A percentile compares a stretch with the other conserved stretches of the same genome.
Conservation (phyloP, 2,329 filamentous ascomycete species). For the Pseudocercospora pini-densiflorae region DNA sequence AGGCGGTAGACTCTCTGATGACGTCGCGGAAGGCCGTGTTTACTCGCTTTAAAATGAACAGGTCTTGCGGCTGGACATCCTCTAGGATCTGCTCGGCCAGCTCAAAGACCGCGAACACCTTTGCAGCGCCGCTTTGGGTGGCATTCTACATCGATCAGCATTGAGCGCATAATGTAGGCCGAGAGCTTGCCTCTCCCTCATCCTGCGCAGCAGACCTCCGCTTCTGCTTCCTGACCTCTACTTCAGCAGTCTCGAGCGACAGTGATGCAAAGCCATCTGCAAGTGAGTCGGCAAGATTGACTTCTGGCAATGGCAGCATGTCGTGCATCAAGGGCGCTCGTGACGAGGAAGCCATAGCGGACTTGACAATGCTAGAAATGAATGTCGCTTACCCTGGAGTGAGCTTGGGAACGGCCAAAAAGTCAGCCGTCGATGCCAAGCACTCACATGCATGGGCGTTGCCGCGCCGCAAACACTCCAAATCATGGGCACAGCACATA, state of each 20-base stretch:
- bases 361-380: neutral
- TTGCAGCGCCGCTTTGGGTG: neutral
- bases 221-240: neutral
- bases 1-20: neutral
- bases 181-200: neutral
- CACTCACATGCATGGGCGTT: no score
- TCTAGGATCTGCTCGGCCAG: neutral
- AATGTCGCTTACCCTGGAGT: neutral
- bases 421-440: no score
- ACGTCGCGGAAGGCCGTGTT: neutral
- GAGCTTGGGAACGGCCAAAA: neutral
- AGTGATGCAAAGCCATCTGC: neutral
- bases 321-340: neutral
- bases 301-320: neutral
- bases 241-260: neutral
- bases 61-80: neutral
- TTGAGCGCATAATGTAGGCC: neutral
- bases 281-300: neutral
- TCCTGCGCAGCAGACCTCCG: neutral
- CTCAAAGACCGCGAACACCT: neutral
- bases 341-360: neutral
- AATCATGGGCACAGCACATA: no score
- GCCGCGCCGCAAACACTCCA: no score
- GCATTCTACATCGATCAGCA: neutral
- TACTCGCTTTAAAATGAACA: neutral